Evolutionary conservation across 1,284 basidiomycete genomes (phyloP).

Genomic region (Peniophora sp.): DNA sequence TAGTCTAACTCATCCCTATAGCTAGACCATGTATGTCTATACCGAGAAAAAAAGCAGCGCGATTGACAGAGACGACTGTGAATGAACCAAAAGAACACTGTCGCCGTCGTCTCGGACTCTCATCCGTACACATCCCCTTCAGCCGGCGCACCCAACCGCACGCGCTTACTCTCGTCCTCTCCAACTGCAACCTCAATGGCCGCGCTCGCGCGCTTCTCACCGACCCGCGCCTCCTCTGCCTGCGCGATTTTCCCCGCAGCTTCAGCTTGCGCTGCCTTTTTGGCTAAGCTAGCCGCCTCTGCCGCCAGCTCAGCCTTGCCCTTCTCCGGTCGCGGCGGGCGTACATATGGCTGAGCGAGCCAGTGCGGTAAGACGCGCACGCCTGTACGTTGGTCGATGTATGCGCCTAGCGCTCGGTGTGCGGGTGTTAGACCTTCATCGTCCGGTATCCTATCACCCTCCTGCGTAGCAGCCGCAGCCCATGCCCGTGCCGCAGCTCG

Average conservation of each 20-base stretch:
- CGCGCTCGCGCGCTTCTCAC: background rate
- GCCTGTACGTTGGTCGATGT: conserved; percentile 41
- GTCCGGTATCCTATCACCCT: background rate
- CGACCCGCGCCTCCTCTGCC: background rate
- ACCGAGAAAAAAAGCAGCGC: too few species aligned
- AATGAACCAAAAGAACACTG: background rate
- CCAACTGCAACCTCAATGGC: background rate
- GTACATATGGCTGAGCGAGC: conserved; percentile 82
- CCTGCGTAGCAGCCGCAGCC: conserved; percentile 28
- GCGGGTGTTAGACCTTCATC: background rate
- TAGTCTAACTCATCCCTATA: too few species aligned
- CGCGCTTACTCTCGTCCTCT: background rate
- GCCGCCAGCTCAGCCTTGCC: conserved; percentile 2
- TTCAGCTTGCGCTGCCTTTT: background rate
- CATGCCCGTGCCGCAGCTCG: conserved; percentile 26
- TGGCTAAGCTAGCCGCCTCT: background rate
- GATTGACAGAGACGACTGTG: too few species aligned
- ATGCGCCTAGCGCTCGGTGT: conserved; percentile 17
- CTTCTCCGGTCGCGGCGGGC: conserved; percentile 26
- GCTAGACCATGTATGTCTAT: too few species aligned
- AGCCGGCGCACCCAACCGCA: background rate
- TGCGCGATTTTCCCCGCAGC: background rate
- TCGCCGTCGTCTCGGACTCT: background rate
- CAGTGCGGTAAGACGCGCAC: conserved; percentile 70
- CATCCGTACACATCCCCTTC: background rate